Evolutionary conservation across 169 alveolate genomes (phyloP).

Genomic region (Plasmodium gallinaceum): DNA sequence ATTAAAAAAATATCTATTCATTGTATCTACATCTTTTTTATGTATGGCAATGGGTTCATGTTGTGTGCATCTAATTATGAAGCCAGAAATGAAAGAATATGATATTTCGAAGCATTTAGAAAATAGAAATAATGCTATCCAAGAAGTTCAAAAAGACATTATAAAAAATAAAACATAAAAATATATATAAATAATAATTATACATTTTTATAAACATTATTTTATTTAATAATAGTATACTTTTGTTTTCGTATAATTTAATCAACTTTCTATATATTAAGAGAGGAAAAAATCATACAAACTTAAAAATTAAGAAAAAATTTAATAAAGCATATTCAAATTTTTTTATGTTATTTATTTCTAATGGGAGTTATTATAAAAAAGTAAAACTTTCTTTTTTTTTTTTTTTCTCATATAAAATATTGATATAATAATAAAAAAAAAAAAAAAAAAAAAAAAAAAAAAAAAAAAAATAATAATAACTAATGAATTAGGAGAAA

Average conservation of each 20-base stretch:
- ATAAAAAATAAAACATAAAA: constrained; percentile 17
- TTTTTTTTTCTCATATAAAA: too few relatives aligned
- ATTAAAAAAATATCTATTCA: constrained; percentile 36
- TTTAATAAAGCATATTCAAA: too few relatives aligned
- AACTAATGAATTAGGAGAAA: too few relatives aligned
- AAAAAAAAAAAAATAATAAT: too few relatives aligned
- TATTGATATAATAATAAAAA: too few relatives aligned
- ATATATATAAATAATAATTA: not conserved
- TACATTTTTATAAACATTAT: not conserved
- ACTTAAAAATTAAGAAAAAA: not conserved
- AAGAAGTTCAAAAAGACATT: constrained; percentile 48
- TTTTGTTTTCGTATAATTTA: too few relatives aligned
- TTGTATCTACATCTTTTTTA: constrained; percentile 68
- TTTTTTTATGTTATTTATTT: too few relatives aligned
- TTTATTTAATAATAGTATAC: too few relatives aligned
- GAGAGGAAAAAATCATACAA: not conserved
- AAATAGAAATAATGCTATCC: constrained; percentile 43
- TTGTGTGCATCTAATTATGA: constrained; percentile 68
- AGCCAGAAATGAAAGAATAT: constrained; percentile 57
- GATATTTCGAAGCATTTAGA: constrained; percentile 50
- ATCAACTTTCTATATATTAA: too few relatives aligned
- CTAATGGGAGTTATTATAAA: too few relatives aligned
- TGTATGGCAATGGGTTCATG: constrained; percentile 77
- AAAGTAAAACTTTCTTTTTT: too few relatives aligned
- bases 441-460: too few relatives aligned